phyloP scores from a whole-genome alignment of 352 stramenopile species.

The Pythium guiyangense region DNA sequence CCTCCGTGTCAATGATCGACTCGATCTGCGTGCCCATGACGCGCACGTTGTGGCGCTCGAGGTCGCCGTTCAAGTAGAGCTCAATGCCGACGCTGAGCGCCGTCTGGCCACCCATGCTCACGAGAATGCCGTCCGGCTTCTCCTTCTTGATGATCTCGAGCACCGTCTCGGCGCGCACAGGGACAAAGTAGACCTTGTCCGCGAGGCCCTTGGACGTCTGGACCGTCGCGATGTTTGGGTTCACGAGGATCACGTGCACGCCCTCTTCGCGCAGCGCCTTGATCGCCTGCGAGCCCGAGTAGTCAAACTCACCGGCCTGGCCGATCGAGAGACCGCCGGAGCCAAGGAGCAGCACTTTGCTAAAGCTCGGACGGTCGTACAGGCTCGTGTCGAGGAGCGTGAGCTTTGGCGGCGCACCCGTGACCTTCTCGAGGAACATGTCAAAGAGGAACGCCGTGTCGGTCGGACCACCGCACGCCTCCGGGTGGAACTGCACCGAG shows the following conservation, averaged over 20 bases:
- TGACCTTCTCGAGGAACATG: constrained; percentile 97
- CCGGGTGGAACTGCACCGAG: constrained; percentile 98
- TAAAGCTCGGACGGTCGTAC: constrained; percentile 56
- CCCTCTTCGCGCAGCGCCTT: constrained; percentile 98
- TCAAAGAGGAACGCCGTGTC: constrained; percentile 98
- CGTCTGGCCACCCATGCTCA: constrained; percentile 95
- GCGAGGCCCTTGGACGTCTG: constrained; percentile 95
- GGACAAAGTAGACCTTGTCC: constrained; percentile 98
- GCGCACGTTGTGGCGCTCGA: constrained; percentile 59
- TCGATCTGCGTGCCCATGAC: constrained; percentile 95
- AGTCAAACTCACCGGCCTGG: too few species aligned
- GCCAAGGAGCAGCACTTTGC: constrained; percentile 96
- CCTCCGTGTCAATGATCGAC: constrained; percentile 93
- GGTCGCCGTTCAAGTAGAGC: constrained; percentile 53
- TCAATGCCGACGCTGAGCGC: constrained; percentile 92
- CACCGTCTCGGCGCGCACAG: constrained; percentile 92
- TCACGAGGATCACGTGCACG: constrained; percentile 98
- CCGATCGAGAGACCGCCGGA: constrained; percentile 96
- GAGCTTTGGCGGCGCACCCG: constrained; percentile 66
- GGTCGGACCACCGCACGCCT: constrained; percentile 92
- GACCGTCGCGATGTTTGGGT: constrained; percentile 99
- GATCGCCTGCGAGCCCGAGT: constrained; percentile 96
- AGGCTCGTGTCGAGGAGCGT: constrained; percentile 71
- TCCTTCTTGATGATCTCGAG: constrained; percentile 78
- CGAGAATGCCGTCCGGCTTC: constrained; percentile 87